These are phyloP conservation scores for Thielaviopsis euricoi DNA, from an alignment of 2,329 filamentous ascomycete genomes.

Conservation along the genomic window DNA sequence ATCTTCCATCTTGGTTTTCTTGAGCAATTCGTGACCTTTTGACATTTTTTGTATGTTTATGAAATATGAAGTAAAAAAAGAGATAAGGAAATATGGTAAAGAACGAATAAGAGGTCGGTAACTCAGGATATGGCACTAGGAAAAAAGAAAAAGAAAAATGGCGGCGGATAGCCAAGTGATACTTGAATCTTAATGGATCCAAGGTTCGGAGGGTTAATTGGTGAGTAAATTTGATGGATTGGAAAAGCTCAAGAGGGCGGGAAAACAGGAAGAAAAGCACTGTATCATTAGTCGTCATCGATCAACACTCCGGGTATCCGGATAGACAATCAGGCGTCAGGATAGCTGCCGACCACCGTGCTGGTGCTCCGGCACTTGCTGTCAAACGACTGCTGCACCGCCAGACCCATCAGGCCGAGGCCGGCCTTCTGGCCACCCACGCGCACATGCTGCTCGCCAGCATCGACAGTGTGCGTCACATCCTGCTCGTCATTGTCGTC, in stretches of 20 bases:
- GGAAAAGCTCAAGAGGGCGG: constrained; percentile 1
- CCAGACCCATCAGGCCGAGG: constrained; percentile 48
- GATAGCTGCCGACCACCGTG: constrained; percentile 1
- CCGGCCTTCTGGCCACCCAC: constrained; percentile 22
- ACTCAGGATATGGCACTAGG: constrained; percentile 14
- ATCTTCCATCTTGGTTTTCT: not conserved
- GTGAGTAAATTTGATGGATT: constrained; percentile 7
- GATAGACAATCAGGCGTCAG: too few species aligned
- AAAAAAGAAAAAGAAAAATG: not conserved
- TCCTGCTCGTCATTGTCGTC: constrained; percentile 19
- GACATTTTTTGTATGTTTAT: constrained; percentile 12
- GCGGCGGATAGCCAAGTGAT: constrained; percentile 13
- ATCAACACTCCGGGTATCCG: not conserved
- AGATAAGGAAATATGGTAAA: constrained; percentile 18
- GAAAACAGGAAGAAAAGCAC: not conserved
- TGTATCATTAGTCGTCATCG: not conserved
- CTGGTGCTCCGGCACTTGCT: constrained; percentile 20
- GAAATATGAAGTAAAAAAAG: not conserved
- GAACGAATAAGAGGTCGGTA: constrained; percentile 19
- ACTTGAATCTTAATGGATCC: constrained; percentile 10
- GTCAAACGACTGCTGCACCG: constrained; percentile 37
- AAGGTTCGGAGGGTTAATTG: too few species aligned
- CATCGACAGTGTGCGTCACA: constrained; percentile 9
- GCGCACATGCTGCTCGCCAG: constrained; percentile 15
- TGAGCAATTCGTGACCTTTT: constrained; percentile 5